Conservation (phyloP, 306 rosid genomes). For the Lupinus albus region DNA sequence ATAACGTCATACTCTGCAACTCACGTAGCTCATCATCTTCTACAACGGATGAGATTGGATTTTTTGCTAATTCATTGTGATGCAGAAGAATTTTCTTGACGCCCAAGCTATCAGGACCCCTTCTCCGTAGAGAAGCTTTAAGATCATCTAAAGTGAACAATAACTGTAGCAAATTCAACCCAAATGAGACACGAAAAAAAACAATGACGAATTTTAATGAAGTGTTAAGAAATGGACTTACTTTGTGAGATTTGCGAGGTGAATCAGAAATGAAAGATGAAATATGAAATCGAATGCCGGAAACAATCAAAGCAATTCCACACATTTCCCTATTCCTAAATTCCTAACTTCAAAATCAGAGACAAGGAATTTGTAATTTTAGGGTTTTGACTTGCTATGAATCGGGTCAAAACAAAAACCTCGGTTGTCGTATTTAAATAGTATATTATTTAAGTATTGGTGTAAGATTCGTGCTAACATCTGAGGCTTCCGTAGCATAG, state of each 20-base stretch:
- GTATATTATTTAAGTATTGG: no score
- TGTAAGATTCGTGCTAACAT: accelerated
- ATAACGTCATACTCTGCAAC: background rate
- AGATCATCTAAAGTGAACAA: constrained; percentile 57
- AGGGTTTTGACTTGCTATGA: constrained; percentile 30
- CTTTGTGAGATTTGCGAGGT: constrained; percentile 51
- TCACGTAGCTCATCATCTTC: constrained; percentile 42
- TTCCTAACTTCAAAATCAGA: background rate
- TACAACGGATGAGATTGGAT: constrained; percentile 44
- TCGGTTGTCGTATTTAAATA: no score
- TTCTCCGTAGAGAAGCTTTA: constrained; percentile 64
- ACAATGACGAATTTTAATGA: background rate
- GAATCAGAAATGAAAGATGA: constrained; percentile 49
- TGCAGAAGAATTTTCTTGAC: constrained; percentile 57
- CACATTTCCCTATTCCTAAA: constrained; percentile 58
- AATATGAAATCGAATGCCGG: constrained; percentile 58
- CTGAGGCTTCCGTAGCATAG: constrained; percentile 70
- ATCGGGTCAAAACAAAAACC: background rate
- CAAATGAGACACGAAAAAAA: background rate
- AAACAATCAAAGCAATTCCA: constrained; percentile 79
- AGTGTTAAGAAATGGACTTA: constrained; percentile 29
- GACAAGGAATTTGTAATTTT: background rate
- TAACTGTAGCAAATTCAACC: constrained; percentile 39
- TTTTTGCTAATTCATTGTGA: constrained; percentile 26
- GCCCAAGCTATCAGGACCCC: constrained; percentile 89